Percentiles rank a stretch among this genome's conserved stretches.
Conservation (phyloP, 352 stramenopile genomes). For the Phytophthora tubulina region DNA sequence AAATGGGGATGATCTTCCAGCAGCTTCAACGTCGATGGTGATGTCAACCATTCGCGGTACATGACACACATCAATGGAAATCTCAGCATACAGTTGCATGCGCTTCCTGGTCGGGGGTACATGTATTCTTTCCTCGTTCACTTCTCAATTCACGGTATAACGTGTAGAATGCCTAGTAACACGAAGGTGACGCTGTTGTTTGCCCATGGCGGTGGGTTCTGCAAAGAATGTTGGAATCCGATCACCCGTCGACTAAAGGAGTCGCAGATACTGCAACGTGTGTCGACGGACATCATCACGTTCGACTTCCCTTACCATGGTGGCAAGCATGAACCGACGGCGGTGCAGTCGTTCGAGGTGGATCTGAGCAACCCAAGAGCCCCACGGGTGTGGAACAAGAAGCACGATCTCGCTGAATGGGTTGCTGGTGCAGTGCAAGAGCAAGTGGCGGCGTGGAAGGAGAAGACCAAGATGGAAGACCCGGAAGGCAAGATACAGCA, state of each 20-base stretch:
- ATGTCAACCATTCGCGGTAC: constrained; percentile 27
- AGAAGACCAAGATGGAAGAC: constrained; percentile 26
- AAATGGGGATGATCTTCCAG: constrained; percentile 12
- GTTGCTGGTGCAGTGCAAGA: constrained; percentile 32
- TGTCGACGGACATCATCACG: constrained; percentile 42
- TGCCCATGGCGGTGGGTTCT: constrained; percentile 54
- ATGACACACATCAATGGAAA: constrained; percentile 18
- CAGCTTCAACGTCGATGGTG: constrained; percentile 39
- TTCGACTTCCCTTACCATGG: constrained; percentile 63
- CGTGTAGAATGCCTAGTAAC: constrained; percentile 18
- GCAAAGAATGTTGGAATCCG: constrained; percentile 59
- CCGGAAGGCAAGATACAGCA: constrained; percentile 14
- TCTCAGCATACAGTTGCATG: constrained; percentile 24
- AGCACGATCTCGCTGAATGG: constrained; percentile 38
- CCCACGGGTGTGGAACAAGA: constrained; percentile 40
- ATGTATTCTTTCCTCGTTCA: neutral
- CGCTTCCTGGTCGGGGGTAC: constrained; percentile 1
- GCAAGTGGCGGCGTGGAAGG: constrained; percentile 41
- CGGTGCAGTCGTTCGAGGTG: constrained; percentile 30
- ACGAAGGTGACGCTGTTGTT: constrained; percentile 57
- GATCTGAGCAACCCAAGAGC: constrained; percentile 40
- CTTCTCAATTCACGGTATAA: neutral
- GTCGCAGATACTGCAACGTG: constrained; percentile 33
- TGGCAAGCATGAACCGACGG: constrained; percentile 34
- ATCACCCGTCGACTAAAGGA: constrained; percentile 47